Percentiles rank a stretch among this genome's conserved stretches.
Conservation (phyloP, 305 asterid species). For the Solanum hybrid region DNA sequence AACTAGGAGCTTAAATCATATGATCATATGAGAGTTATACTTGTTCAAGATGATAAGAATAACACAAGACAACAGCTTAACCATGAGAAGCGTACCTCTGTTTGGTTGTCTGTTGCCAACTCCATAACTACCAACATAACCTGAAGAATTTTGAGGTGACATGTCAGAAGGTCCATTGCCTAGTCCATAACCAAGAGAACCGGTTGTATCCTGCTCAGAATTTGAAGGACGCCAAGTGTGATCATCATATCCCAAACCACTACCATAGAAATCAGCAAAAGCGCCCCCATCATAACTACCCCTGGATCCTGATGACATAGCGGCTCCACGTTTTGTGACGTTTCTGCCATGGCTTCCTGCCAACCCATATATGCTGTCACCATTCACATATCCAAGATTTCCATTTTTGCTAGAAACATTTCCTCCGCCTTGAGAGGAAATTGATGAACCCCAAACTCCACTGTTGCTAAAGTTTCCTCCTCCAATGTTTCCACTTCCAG, state of each 20-base stretch:
- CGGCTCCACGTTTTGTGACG: neutral
- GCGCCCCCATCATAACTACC: constrained; percentile 14
- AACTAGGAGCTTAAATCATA: neutral
- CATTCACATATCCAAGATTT: constrained; percentile 13
- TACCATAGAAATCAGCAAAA: constrained; percentile 18
- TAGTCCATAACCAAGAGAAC: constrained; percentile 18
- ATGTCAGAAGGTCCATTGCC: constrained; percentile 13
- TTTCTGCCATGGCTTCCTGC: constrained; percentile 11
- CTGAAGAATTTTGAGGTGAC: constrained; percentile 13
- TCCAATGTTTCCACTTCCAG: constrained; percentile 13
- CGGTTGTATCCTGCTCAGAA: constrained; percentile 13
- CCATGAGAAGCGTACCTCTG: constrained; percentile 11
- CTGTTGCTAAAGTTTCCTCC: constrained; percentile 10
- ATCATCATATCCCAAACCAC: constrained; percentile 14
- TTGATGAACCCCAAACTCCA: constrained; percentile 21
- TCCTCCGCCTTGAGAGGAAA: constrained; percentile 15
- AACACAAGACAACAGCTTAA: neutral
- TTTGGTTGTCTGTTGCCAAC: constrained; percentile 11
- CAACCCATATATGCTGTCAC: constrained; percentile 10
- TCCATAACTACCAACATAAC: constrained; percentile 19
- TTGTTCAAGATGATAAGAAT: neutral
- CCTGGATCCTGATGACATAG: constrained; percentile 9
- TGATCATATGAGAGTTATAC: neutral
- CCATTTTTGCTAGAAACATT: constrained; percentile 8
- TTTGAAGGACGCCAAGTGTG: constrained; percentile 12